Evolutionary conservation across 75 land plant genomes (phyloP).

Genomic region (Sequoiadendron giganteum): DNA sequence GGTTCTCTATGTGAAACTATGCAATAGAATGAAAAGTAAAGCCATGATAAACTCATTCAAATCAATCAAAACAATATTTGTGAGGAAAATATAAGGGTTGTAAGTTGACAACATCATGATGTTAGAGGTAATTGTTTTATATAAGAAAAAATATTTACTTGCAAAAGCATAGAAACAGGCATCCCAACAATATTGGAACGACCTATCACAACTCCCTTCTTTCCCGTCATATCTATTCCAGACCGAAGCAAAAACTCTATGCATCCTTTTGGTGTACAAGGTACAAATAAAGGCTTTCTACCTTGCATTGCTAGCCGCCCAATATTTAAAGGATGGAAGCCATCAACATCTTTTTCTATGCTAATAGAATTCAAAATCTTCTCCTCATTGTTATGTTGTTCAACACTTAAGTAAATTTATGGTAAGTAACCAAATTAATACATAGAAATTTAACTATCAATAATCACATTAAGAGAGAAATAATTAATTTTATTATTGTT

Average conservation of each 20-base stretch:
- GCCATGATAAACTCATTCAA: not conserved
- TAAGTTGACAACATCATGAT: not conserved
- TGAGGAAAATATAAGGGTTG: not conserved
- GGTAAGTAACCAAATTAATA: not conserved
- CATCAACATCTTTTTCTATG: constrained; percentile 90
- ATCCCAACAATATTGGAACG: constrained; percentile 86
- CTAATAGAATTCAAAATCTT: constrained; percentile 55
- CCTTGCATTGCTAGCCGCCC: constrained; percentile 84
- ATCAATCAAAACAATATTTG: not conserved
- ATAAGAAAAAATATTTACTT: constrained; percentile 41
- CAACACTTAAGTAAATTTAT: not conserved
- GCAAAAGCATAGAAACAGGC: constrained; percentile 78
- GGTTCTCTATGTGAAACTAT: not conserved
- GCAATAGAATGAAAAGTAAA: not conserved
- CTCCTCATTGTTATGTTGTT: constrained; percentile 80
- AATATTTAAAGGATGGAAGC: constrained; percentile 85
- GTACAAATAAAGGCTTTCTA: constrained; percentile 66
- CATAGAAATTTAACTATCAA: not conserved
- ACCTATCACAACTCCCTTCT: constrained; percentile 88
- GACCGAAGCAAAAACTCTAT: constrained; percentile 75
- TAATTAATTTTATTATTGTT: not conserved
- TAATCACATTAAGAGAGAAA: not conserved
- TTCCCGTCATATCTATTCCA: constrained; percentile 70
- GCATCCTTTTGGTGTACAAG: constrained; percentile 93
- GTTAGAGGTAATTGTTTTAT: not conserved